phyloP scores from a whole-genome alignment of 331 rosid species.

The Malus hybrid region DNA sequence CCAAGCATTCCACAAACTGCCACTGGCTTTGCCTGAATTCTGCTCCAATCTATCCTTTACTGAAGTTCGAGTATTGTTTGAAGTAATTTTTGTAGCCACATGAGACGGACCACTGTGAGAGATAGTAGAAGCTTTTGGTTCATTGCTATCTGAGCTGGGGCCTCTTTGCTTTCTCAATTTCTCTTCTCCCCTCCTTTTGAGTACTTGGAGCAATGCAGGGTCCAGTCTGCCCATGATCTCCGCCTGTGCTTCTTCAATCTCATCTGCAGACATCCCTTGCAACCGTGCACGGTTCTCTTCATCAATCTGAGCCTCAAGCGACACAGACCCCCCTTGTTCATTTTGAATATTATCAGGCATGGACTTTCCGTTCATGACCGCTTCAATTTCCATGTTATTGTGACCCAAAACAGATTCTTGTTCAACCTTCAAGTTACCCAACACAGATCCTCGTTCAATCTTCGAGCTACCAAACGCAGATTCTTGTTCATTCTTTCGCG shows the following conservation, averaged over 20 bases:
- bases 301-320: slow-evolving; percentile 67
- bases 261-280: slow-evolving; percentile 63
- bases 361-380: background rate
- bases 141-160: slow-evolving; percentile 26
- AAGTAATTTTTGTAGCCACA: slow-evolving; percentile 11
- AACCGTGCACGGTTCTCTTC: slow-evolving; percentile 59
- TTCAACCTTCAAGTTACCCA: slow-evolving; percentile 11
- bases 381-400: background rate
- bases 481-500: background rate
- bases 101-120: slow-evolving; percentile 19
- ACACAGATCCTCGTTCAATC: slow-evolving; percentile 8
- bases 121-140: slow-evolving; percentile 18
- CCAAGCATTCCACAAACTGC: slow-evolving; percentile 77
- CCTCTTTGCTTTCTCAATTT: slow-evolving; percentile 40
- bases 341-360: background rate
- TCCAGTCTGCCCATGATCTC: slow-evolving; percentile 70
- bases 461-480: background rate
- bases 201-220: slow-evolving; percentile 48
- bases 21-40: slow-evolving; percentile 25
- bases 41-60: slow-evolving; percentile 18
- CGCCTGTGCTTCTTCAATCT: slow-evolving; percentile 64
- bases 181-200: slow-evolving; percentile 62
- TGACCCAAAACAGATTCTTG: slow-evolving; percentile 1
- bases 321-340: slow-evolving; percentile 28
- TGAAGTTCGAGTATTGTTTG: slow-evolving; percentile 18